Base-by-base conservation (phyloP, 495 filamentous ascomycete species). In the Penicillium maclennaniae region DNA sequence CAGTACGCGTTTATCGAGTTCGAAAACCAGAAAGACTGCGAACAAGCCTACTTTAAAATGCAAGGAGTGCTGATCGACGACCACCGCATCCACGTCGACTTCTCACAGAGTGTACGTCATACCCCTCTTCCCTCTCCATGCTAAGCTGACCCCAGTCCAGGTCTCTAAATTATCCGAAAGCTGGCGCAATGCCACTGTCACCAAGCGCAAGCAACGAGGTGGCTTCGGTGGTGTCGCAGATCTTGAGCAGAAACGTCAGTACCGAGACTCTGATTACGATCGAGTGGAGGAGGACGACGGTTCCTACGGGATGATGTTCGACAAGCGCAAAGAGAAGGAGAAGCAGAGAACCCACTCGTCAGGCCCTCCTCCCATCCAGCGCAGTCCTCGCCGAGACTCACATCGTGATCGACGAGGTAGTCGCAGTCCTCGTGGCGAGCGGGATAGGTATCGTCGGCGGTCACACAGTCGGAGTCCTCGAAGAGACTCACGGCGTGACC, bases 1-100 rank as follows among this genome's bases (percentile, higher is more conserved):
- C 93, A 98, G 66, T 98, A 98, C 69, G 91, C 95, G 1, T 98
- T 98, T 57, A 92, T 98, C 63, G 93, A 98, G 69, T 98, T 95
- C 61, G 90, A 91, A 49, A 83, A 96, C 16, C 89, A 95, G 66
- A 83, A 87, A 59, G 86, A 89, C 53, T 97, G 92, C 68, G 93
- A 97, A 71, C 87, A 91, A 47, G 93, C 93, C 14, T 98, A 97
- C 63, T 92, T 92, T 73, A 98, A 98, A 72, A 98, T 97, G 93
- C 88, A 97, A 66, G 86, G 84, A 6, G 91, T 97, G 7, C 72
- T 98, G 51, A 97, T 97, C 63, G 93, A 98, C 59, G 93, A 98
- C 63, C 91, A 96, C 53, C 87, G 93, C 34, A 97, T 98, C 50
- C 93, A 97, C 68, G 95, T 98, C 45, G 93, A 98, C 67, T 98